Evolutionary conservation across 73 alveolate genomes (phyloP).

Genomic region (Paramecium biaurelia): DNA sequence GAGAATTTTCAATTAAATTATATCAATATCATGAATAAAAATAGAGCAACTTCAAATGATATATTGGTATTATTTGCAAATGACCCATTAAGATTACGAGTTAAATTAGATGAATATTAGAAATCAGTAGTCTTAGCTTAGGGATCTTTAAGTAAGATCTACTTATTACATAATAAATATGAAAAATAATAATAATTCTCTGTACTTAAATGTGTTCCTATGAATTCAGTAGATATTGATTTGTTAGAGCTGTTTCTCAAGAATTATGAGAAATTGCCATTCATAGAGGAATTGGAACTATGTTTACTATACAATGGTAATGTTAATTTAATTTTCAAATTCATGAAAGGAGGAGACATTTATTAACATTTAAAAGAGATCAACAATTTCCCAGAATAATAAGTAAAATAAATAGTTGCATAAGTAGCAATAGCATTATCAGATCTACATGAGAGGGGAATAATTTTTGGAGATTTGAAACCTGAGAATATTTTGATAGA

Average conservation of each 20-base stretch:
- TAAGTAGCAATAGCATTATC: conserved; percentile 38
- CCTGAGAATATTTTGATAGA: conserved; percentile 44
- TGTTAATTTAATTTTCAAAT: background rate
- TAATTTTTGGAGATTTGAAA: conserved; percentile 40
- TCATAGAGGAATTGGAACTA: background rate
- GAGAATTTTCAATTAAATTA: conserved; percentile 1
- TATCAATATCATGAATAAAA: background rate
- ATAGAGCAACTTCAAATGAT: background rate
- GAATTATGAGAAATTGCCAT: background rate
- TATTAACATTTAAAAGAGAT: conserved; percentile 23
- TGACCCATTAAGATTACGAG: background rate
- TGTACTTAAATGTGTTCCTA: background rate
- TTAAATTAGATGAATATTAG: background rate
- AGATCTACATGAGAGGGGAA: conserved; percentile 29
- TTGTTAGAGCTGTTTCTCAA: background rate
- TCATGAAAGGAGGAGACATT: conserved; percentile 10
- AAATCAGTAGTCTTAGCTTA: background rate
- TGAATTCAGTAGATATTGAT: background rate
- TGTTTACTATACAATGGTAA: background rate
- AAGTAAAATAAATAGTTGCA: conserved; percentile 15
- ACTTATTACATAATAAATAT: background rate
- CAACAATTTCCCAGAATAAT: background rate
- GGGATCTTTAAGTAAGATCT: conserved; percentile 15
- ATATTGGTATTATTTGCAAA: background rate
- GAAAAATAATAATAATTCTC: background rate